Conservation (phyloP, 345 rosid species). For the Citrus unshiu region DNA sequence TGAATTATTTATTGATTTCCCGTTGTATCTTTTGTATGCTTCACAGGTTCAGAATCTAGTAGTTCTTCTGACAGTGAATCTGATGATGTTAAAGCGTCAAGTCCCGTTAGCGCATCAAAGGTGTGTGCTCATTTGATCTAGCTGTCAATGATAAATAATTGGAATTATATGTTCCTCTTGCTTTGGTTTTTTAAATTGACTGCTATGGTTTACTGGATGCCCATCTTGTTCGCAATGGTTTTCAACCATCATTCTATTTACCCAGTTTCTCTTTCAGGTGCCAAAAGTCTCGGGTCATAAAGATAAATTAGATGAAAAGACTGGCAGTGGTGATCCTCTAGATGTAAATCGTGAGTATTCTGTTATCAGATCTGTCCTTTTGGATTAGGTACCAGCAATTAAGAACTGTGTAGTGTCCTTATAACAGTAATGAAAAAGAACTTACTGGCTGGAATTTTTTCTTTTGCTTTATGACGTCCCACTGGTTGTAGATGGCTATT, state of each 20-base stretch:
- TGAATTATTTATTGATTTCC: not conserved
- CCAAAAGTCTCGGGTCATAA: slow-evolving; percentile 37
- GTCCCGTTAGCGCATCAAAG: slow-evolving; percentile 35
- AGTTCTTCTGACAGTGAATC: slow-evolving; percentile 58
- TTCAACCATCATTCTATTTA: slow-evolving; percentile 1
- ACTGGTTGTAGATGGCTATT: not conserved
- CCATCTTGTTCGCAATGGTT: not conserved
- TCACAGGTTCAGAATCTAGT: slow-evolving; percentile 57
- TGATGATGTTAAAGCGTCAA: slow-evolving; percentile 40
- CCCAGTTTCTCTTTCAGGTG: slow-evolving; percentile 27
- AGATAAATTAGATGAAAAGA: slow-evolving; percentile 43
- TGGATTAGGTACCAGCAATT: not conserved
- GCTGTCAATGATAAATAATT: not conserved
- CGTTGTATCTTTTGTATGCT: not conserved
- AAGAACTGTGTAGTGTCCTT: not conserved
- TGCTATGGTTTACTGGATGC: not conserved
- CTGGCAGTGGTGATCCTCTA: slow-evolving; percentile 27
- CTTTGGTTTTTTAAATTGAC: not conserved
- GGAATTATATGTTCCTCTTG: not conserved
- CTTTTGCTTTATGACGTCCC: not conserved
- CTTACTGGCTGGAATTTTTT: not conserved
- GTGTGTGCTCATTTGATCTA: slow-evolving; percentile 26
- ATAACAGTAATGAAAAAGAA: not conserved
- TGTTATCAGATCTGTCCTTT: not conserved
- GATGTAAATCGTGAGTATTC: slow-evolving; percentile 62